Conservation (phyloP, 2,329 filamentous ascomycete genomes). For the Pezicula rhizophila region DNA sequence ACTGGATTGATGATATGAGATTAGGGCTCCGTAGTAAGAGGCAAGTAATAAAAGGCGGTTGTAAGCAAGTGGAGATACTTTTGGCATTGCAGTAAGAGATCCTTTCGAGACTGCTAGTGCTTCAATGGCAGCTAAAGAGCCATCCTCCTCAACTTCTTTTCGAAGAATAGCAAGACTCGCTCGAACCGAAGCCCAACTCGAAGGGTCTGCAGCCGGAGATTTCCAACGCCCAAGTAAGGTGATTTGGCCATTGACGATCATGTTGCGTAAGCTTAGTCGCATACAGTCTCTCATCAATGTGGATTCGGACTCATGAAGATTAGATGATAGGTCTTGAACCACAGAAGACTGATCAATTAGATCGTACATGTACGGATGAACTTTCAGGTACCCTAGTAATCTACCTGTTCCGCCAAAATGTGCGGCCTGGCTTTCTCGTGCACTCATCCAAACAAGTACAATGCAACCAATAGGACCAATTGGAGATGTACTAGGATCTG, state of each 20-base stretch:
- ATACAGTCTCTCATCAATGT: neutral
- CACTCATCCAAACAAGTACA: neutral
- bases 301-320: neutral
- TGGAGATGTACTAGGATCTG: neutral
- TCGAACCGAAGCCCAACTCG: neutral
- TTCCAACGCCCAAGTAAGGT: neutral
- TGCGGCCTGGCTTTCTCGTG: neutral
- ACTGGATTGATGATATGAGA: neutral
- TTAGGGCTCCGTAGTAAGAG: neutral
- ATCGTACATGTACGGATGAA: neutral
- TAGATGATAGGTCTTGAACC: neutral
- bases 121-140: neutral
- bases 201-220: neutral
- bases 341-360: neutral
- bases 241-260: neutral
- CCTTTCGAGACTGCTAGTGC: neutral
- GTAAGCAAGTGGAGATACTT: neutral
- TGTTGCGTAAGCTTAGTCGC: neutral
- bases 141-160: neutral
- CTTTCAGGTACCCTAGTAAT: neutral
- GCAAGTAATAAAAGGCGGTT: constrained; percentile 4
- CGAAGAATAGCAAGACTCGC: neutral
- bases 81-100: neutral
- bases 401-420: neutral
- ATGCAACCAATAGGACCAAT: neutral